A percentile compares a stretch with the other conserved stretches of the same genome.
Conservation (phyloP, 345 rosid species). For the Eucalyptus brandiana region DNA sequence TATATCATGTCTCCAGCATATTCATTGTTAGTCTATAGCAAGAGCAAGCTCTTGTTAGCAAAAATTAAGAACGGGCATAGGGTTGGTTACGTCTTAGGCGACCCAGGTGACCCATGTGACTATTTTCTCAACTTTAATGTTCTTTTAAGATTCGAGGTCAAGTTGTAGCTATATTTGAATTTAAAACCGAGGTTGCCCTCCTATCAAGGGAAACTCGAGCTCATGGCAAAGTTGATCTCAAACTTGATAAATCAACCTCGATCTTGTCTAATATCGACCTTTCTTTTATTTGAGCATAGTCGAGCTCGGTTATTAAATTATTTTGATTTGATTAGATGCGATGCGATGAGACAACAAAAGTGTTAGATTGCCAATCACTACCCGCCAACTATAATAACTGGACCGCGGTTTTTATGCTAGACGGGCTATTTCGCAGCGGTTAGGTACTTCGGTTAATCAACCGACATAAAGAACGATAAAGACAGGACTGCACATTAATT, state of each 20-base stretch:
- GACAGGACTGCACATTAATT: neutral
- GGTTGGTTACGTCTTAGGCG: too few species aligned
- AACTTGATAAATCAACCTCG: neutral
- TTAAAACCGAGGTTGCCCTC: neutral
- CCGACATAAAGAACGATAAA: neutral
- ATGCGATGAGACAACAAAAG: too few species aligned
- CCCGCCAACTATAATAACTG: neutral
- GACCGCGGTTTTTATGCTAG: neutral
- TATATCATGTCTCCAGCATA: neutral
- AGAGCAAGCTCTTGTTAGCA: neutral
- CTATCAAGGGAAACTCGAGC: neutral
- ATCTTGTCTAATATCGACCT: neutral
- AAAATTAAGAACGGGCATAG: neutral
- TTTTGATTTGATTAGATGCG: neutral
- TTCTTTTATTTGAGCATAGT: neutral
- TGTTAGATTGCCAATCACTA: neutral
- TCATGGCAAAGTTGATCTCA: neutral
- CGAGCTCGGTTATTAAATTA: neutral
- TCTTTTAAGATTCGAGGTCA: neutral
- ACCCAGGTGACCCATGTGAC: rapidly evolving
- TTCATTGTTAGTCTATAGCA: neutral
- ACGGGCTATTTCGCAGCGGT: neutral
- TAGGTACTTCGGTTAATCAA: neutral
- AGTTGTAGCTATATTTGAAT: neutral
- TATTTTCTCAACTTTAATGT: neutral